These are phyloP conservation scores for Ophiocordyceps camponoti-saundersi DNA, from an alignment of 2,329 filamentous ascomycete species.

Conservation along the genomic window DNA sequence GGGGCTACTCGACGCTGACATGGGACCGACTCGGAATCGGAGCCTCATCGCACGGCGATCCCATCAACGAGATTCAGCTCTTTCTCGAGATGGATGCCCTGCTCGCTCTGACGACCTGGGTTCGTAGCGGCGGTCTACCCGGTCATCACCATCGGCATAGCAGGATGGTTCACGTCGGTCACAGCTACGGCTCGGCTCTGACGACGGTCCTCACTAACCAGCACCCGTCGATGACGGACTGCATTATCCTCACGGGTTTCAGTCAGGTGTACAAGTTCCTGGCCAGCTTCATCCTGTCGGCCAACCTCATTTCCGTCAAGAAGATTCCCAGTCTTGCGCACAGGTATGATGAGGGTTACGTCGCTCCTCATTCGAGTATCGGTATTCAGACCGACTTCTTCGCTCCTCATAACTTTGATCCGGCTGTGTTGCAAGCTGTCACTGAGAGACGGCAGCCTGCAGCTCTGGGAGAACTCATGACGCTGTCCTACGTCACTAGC, in stretches of 20 bases:
- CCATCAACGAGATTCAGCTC: slow-evolving; percentile 41
- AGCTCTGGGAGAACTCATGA: slow-evolving; percentile 40
- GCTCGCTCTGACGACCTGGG: slow-evolving; percentile 29
- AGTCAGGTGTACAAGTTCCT: slow-evolving; percentile 28
- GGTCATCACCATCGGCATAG: slow-evolving; percentile 18
- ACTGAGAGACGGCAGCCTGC: slow-evolving; percentile 35
- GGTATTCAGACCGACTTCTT: slow-evolving; percentile 36
- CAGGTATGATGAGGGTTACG: slow-evolving; percentile 31
- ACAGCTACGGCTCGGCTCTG: slow-evolving; percentile 45
- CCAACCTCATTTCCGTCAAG: slow-evolving; percentile 28
- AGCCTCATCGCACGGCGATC: slow-evolving; percentile 38
- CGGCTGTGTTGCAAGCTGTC: slow-evolving; percentile 27
- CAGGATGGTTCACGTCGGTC: slow-evolving; percentile 41
- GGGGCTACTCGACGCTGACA: slow-evolving; percentile 40
- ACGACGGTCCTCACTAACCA: slow-evolving; percentile 35
- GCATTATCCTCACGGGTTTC: slow-evolving; percentile 44
- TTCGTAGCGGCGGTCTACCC: slow-evolving; percentile 27
- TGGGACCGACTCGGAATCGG: slow-evolving; percentile 48
- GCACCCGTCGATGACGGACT: slow-evolving; percentile 36
- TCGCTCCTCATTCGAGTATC: slow-evolving; percentile 26
- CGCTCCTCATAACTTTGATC: slow-evolving; percentile 35
- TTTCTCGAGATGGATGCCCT: slow-evolving; percentile 41
- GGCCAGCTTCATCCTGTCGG: slow-evolving; percentile 23
- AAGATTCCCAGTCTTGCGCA: slow-evolving; percentile 5
- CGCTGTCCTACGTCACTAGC: slow-evolving; percentile 22